These are phyloP conservation scores for Tephrocybe sp. DNA, from an alignment of 768 basidiomycete genomes.

Conservation along the genomic window DNA sequence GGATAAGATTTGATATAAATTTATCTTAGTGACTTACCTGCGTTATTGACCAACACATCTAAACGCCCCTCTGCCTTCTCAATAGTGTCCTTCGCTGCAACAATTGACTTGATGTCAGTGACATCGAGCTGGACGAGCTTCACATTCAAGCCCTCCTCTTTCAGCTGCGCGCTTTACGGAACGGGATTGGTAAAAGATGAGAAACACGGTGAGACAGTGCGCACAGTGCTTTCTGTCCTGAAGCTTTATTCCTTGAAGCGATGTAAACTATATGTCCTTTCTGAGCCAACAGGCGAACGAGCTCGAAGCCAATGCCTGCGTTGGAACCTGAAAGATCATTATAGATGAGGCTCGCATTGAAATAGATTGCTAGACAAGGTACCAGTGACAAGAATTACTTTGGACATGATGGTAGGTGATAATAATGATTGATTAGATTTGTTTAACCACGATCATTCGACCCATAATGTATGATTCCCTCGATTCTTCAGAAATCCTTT, in stretches of 20 bases:
- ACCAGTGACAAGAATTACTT: constrained; percentile 21
- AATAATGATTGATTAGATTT: too few species aligned
- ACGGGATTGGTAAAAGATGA: neutral
- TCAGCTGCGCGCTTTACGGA: constrained; percentile 17
- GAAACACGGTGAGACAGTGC: constrained; percentile 8
- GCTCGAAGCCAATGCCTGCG: constrained; percentile 44
- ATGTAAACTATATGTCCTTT: constrained; percentile 43
- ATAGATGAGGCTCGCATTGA: neutral
- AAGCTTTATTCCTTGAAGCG: constrained; percentile 34
- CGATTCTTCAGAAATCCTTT: constrained; percentile 14
- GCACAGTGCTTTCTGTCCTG: constrained; percentile 39
- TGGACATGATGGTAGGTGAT: constrained; percentile 7
- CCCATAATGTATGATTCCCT: constrained; percentile 12
- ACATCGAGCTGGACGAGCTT: constrained; percentile 38
- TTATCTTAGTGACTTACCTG: constrained; percentile 23
- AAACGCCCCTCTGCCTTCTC: constrained; percentile 37
- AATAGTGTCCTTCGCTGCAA: constrained; percentile 31
- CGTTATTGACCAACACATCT: constrained; percentile 46
- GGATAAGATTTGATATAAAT: neutral
- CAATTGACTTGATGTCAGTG: constrained; percentile 30
- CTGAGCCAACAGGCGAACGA: constrained; percentile 39
- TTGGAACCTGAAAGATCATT: constrained; percentile 31
- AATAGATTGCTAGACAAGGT: neutral
- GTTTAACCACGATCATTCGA: neutral
- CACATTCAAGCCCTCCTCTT: constrained; percentile 20